Conservation (phyloP, 768 basidiomycete genomes). For the button mushroom (Agaricus bisporus) region DNA sequence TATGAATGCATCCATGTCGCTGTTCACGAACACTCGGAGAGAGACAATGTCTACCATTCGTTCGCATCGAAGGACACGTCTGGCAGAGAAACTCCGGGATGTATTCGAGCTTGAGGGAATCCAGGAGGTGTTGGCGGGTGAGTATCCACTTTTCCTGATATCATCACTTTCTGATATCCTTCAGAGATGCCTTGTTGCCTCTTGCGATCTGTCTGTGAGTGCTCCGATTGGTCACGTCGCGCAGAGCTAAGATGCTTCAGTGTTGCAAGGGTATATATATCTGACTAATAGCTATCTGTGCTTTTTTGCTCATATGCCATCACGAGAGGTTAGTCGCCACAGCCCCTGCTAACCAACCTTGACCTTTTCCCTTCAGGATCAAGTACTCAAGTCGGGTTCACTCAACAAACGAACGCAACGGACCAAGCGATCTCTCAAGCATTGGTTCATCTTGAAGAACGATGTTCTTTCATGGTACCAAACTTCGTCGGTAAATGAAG, state of each 20-base stretch:
- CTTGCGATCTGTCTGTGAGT: constrained; percentile 82
- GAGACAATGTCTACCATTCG: constrained; percentile 74
- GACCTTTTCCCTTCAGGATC: constrained; percentile 48
- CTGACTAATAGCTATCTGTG: constrained; percentile 89
- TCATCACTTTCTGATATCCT: constrained; percentile 1
- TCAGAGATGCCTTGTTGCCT: constrained; percentile 94
- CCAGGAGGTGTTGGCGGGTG: constrained; percentile 80
- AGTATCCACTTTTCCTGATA: constrained; percentile 17
- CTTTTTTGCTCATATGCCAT: constrained; percentile 95
- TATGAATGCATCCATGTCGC: constrained; percentile 10
- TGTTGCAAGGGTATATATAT: constrained; percentile 97
- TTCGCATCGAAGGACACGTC: constrained; percentile 55
- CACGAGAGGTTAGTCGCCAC: constrained; percentile 59
- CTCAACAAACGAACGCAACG: constrained; percentile 83
- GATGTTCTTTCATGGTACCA: constrained; percentile 97
- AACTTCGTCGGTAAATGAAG: constrained; percentile 68
- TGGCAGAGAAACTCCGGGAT: constrained; percentile 86
- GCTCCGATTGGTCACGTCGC: background rate
- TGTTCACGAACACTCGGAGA: constrained; percentile 31
- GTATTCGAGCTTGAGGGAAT: constrained; percentile 81
- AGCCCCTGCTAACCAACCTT: background rate
- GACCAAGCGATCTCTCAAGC: constrained; percentile 89
- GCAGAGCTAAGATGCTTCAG: constrained; percentile 28
- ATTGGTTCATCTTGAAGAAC: constrained; percentile 96
- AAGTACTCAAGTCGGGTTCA: constrained; percentile 87